These are phyloP conservation scores for Kazachstania africana DNA, from an alignment of 805 yeast genomes.

Conservation along the genomic window DNA sequence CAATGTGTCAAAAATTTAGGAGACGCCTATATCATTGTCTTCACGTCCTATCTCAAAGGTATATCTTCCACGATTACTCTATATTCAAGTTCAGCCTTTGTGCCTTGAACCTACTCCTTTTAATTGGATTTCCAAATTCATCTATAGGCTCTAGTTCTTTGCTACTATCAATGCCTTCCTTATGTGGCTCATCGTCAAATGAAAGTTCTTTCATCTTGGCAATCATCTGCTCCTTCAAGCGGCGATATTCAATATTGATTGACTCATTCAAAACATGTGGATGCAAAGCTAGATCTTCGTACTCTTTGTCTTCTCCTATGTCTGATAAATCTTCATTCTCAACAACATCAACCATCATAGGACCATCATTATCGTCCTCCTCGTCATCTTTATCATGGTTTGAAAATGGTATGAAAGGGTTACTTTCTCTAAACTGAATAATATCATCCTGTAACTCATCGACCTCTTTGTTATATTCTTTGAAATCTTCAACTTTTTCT, in stretches of 20 bases:
- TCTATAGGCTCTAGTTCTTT: conserved; percentile 59
- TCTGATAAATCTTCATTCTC: conserved; percentile 29
- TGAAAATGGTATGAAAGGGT: conserved; percentile 6
- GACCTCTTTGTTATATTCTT: conserved; percentile 36
- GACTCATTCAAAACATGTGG: conserved; percentile 33
- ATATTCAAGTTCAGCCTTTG: conserved; percentile 27
- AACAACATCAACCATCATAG: conserved; percentile 14
- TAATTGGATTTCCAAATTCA: conserved; percentile 46
- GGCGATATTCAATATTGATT: conserved; percentile 44
- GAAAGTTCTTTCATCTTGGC: conserved; percentile 21
- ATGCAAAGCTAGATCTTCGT: conserved; percentile 14
- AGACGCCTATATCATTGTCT: no score
- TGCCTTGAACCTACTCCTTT: conserved; percentile 57
- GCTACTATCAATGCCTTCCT: no score
- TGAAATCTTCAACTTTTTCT: conserved; percentile 43
- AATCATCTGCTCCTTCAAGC: conserved; percentile 39
- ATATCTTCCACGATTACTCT: no score
- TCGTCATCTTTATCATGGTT: conserved; percentile 3
- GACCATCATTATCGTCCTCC: conserved; percentile 19
- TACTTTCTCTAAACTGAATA: conserved; percentile 12
- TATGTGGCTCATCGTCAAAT: conserved; percentile 5
- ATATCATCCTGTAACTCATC: conserved; percentile 25
- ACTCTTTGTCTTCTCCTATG: conserved; percentile 17
- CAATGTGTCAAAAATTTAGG: no score
- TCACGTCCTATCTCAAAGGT: no score